Percentiles rank a stretch among this genome's conserved stretches.
Conservation (phyloP, 345 rosid genomes). For the Corymbia maculata region DNA sequence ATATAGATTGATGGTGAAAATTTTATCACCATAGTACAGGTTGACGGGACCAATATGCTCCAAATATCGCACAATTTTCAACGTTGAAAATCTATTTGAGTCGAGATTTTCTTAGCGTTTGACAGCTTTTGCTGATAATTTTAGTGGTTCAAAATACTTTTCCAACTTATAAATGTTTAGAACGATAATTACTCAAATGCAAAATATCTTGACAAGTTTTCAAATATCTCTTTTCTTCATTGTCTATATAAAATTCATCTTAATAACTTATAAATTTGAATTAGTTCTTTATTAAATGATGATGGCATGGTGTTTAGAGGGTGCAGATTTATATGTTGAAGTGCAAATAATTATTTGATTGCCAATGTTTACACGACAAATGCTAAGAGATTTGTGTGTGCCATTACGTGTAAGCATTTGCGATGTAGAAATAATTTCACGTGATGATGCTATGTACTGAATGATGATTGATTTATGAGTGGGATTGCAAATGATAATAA, state of each 20-base stretch:
- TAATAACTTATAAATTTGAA: neutral
- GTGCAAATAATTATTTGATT: neutral
- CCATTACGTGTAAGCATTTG: neutral
- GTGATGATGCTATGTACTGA: neutral
- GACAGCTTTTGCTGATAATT: neutral
- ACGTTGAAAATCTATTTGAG: neutral
- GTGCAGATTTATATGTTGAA: neutral
- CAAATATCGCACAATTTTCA: neutral
- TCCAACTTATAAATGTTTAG: neutral
- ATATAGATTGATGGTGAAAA: neutral
- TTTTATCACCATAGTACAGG: neutral
- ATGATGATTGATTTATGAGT: neutral
- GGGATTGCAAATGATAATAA: neutral
- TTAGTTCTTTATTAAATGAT: neutral
- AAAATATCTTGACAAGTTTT: neutral
- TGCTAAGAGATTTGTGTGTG: neutral
- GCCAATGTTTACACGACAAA: neutral
- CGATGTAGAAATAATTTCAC: neutral
- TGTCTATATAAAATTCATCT: neutral
- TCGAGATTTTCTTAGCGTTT: neutral
- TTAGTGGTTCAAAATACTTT: neutral
- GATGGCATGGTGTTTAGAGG: neutral
- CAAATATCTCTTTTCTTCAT: neutral
- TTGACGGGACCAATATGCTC: rapidly evolving
- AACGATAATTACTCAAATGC: neutral